Evolutionary conservation across 2,329 filamentous ascomycete genomes (phyloP).

Genomic region (Macroventuria anomochaeta): DNA sequence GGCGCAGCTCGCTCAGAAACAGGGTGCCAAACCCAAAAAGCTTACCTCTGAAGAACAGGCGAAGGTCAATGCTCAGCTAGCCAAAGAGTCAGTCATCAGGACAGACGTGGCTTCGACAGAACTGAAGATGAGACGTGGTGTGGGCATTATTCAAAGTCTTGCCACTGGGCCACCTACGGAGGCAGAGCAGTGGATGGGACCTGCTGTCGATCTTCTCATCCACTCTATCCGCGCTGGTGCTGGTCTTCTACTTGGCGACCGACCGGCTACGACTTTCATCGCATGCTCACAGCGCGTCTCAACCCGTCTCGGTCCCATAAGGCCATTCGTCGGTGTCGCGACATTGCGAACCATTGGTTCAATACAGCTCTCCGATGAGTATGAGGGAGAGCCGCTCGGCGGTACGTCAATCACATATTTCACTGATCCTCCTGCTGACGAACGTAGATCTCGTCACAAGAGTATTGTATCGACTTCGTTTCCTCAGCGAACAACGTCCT

Average conservation of each 20-base stretch:
- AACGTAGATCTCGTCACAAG: constrained; percentile 70
- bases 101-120: constrained; percentile 72
- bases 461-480: constrained; percentile 87
- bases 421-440: constrained; percentile 18
- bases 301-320: constrained; percentile 73
- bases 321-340: constrained; percentile 85
- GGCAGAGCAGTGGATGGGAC: constrained; percentile 84
- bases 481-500: constrained; percentile 90
- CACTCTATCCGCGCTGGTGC: constrained; percentile 80
- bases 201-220: constrained; percentile 76
- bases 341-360: constrained; percentile 81
- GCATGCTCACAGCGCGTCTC: constrained; percentile 78
- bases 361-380: constrained; percentile 72
- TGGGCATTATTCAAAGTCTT: constrained; percentile 83
- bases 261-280: constrained; percentile 78
- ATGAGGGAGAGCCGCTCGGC: constrained; percentile 81
- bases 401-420: constrained; percentile 34
- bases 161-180: constrained; percentile 89
- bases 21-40: constrained; percentile 82
- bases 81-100: constrained; percentile 83
- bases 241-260: constrained; percentile 79
- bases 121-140: constrained; percentile 76
- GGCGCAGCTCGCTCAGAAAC: constrained; percentile 88
- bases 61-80: constrained; percentile 89
- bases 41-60: constrained; percentile 85